phyloP scores from a whole-genome alignment of 78 protist genomes.

The Pigoraptor vietnamica region DNA sequence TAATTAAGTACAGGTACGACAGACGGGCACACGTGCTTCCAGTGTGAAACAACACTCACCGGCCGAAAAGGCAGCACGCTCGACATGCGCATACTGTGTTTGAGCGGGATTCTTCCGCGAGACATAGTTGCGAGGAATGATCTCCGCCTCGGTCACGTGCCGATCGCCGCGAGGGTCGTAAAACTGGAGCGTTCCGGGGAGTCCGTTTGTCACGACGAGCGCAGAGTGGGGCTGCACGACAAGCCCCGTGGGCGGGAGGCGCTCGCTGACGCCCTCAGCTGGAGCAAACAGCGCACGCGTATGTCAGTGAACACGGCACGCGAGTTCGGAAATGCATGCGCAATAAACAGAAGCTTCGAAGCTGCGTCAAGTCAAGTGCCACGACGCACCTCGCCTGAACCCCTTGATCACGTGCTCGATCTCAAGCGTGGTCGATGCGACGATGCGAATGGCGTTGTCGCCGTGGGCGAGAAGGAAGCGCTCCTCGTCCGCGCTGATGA shows the following conservation, averaged over 20 bases:
- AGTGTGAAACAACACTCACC: background rate
- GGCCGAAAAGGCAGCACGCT: background rate
- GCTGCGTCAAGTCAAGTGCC: background rate
- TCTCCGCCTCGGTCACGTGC: background rate
- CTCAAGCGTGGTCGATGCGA: background rate
- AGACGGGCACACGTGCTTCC: no score
- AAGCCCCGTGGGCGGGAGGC: background rate
- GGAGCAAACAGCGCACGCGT: background rate
- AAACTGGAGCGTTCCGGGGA: background rate
- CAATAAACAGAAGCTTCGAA: background rate
- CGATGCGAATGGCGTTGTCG: slow-evolving; percentile 6
- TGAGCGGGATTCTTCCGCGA: background rate
- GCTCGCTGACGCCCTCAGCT: background rate
- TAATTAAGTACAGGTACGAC: no score
- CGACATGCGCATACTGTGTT: background rate
- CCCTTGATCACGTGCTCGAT: background rate
- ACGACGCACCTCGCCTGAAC: background rate
- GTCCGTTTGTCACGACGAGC: background rate
- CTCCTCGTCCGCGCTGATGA: background rate
- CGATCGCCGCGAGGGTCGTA: background rate
- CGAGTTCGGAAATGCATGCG: background rate
- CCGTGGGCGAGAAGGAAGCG: background rate
- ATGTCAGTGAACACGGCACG: background rate
- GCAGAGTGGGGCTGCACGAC: background rate
- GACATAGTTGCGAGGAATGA: background rate